Percentiles rank a stretch among this genome's conserved stretches.
phyloP scores from a whole-genome alignment of 495 filamentous ascomycete genomes.

The Podospora comata region DNA sequence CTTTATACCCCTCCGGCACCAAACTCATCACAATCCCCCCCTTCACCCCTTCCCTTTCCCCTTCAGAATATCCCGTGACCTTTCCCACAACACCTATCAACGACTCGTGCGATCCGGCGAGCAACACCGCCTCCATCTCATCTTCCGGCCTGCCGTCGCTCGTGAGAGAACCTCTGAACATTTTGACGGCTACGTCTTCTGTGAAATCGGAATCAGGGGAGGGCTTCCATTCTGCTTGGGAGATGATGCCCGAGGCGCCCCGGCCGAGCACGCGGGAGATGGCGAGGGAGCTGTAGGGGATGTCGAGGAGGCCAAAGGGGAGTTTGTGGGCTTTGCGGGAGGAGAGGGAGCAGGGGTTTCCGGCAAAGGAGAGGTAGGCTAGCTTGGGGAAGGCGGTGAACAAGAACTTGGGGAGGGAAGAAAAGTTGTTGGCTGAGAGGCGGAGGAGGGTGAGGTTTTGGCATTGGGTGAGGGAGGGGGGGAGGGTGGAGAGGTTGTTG shows the following conservation, averaged over 20 bases:
- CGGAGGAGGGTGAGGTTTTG: conserved; percentile 41
- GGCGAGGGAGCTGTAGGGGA: conserved; percentile 39
- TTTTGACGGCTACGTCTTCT: conserved; percentile 45
- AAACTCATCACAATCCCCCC: conserved; percentile 42
- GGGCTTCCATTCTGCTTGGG: conserved; percentile 35
- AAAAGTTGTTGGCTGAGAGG: conserved; percentile 41
- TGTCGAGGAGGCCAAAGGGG: conserved; percentile 30
- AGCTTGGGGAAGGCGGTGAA: conserved; percentile 41
- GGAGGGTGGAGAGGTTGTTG: conserved; percentile 37
- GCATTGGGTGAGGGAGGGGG: conserved; percentile 40
- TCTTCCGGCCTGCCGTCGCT: conserved; percentile 43
- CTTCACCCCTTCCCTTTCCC: conserved; percentile 22
- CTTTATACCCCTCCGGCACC: conserved; percentile 30
- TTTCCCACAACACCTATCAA: conserved; percentile 44
- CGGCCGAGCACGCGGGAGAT: conserved; percentile 33
- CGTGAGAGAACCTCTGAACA: conserved; percentile 42
- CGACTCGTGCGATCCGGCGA: conserved; percentile 44
- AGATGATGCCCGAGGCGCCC: conserved; percentile 41
- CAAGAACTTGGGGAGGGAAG: conserved; percentile 38
- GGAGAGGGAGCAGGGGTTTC: conserved; percentile 39
- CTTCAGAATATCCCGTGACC: conserved; percentile 41
- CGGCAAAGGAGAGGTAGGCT: conserved; percentile 45
- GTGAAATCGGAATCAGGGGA: conserved; percentile 21
- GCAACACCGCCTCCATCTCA: conserved; percentile 43
- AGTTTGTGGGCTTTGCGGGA: conserved; percentile 20